Percentiles rank a stretch among this genome's conserved stretches.
These are phyloP conservation scores for Venturia aucupariae DNA, from an alignment of 2,329 filamentous ascomycete genomes.

Conservation along the genomic window DNA sequence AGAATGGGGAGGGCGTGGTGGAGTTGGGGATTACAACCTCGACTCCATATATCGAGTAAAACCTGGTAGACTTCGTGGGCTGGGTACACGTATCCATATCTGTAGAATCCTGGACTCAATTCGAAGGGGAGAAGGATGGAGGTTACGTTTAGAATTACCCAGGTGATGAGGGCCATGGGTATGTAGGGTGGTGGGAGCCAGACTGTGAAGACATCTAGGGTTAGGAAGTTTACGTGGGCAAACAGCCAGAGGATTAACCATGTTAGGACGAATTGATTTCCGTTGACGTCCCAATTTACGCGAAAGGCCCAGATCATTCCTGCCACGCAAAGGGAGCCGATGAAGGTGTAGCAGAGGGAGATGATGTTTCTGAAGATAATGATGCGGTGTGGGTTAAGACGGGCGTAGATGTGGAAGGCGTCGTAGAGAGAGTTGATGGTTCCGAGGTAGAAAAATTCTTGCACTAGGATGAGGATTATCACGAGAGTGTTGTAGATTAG, in stretches of 20 bases:
- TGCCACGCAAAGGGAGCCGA: constrained; percentile 31
- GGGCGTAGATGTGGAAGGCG: constrained; percentile 30
- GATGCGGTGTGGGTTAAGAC: constrained; percentile 21
- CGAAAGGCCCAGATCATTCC: constrained; percentile 38
- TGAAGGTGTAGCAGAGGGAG: constrained; percentile 31
- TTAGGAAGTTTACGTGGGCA: constrained; percentile 34
- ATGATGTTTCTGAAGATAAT: constrained; percentile 26
- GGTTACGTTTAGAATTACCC: constrained; percentile 37
- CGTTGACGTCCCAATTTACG: constrained; percentile 31
- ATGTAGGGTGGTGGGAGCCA: constrained; percentile 32
- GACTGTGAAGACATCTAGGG: constrained; percentile 36
- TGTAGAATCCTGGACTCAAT: constrained; percentile 34
- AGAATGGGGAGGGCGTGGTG: constrained; percentile 34
- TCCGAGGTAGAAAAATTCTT: constrained; percentile 41
- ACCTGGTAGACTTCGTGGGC: constrained; percentile 33
- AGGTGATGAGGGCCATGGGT: constrained; percentile 37
- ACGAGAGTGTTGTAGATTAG: constrained; percentile 38
- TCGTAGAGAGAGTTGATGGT: constrained; percentile 36
- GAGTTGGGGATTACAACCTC: constrained; percentile 33
- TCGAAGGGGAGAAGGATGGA: constrained; percentile 36
- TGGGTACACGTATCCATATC: constrained; percentile 32
- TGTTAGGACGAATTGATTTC: constrained; percentile 32
- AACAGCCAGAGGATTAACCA: constrained; percentile 29
- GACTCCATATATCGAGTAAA: constrained; percentile 36
- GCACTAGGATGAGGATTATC: constrained; percentile 37